These are phyloP conservation scores for Cicer chorassanicum DNA, from an alignment of 306 rosid species.

Conservation along the genomic window DNA sequence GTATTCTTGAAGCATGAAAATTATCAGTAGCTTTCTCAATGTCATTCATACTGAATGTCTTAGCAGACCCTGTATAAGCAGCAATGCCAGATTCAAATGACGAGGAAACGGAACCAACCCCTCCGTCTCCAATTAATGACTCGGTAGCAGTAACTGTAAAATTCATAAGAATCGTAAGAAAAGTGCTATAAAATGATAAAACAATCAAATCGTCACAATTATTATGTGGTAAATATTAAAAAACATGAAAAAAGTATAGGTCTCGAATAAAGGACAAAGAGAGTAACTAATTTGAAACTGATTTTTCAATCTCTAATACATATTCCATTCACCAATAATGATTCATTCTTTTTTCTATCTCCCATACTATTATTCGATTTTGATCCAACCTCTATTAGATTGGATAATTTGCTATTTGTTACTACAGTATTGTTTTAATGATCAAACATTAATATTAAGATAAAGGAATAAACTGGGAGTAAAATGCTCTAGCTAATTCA, in stretches of 20 bases:
- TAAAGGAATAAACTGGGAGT: not conserved
- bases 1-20: constrained; percentile 66
- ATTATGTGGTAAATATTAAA: too few species aligned
- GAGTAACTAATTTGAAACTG: too few species aligned
- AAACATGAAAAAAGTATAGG: too few species aligned
- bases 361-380: too few species aligned
- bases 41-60: constrained; percentile 67
- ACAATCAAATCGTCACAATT: not conserved
- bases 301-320: too few species aligned
- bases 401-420: not conserved
- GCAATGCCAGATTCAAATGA: constrained; percentile 77
- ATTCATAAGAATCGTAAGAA: constrained; percentile 18
- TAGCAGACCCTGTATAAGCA: constrained; percentile 71
- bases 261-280: too few species aligned
- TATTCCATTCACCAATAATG: too few species aligned
- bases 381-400: too few species aligned
- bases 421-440: not conserved
- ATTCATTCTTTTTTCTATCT: too few species aligned
- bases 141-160: constrained; percentile 56
- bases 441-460: constrained; percentile 4
- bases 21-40: constrained; percentile 70
- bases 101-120: constrained; percentile 60
- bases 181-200: not conserved
- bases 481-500: constrained; percentile 31
- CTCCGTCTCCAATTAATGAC: constrained; percentile 57